Base-by-base conservation (phyloP, 2,329 filamentous ascomycete species). In the Pseudomassariella vexata region DNA sequence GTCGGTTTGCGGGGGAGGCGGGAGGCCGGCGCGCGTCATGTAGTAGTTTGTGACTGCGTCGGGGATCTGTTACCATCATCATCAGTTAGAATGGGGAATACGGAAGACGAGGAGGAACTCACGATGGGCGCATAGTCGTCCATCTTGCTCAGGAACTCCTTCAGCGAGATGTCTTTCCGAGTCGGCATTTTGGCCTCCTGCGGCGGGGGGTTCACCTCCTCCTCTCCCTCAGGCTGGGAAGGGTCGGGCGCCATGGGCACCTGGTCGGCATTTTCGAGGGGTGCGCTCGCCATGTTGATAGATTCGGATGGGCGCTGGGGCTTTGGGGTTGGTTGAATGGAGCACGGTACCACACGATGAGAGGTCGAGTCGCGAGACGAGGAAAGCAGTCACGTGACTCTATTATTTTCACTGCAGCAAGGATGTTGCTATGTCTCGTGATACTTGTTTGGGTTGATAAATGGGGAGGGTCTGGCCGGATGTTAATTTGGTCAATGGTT, bases 41-140 rank as follows among this genome's bases (percentile, higher is more conserved):
- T 98, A 98, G 71, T 96, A 95, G 58, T 94, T 82, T 41, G 89
- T 96, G 15, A 98, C 92, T 14, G 92, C 92, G 55, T 98, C 92
- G 27, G 92, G 92, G 48, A 98, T 96, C 86, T 95, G 48, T 15
- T 23, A 26, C 22, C 14, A 20, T 6, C 3, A 16, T 9, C 12
- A 10, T 15, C 10, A 20, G 21, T 19, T 18, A 21, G 19, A 9
- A 26, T 12, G 22, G 30, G 34, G n/a, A 28, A 24, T n/a, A n/a
- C 19, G 10, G n/a, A 16, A 19, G 12, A 21, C 14, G 9, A 26
- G n/a, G 19, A 21, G 27, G 24, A 28, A 65, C 83, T 44, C 73
- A 95, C 89, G 51, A 98, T 95, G 9, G 92, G 92, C 39, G 92
- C 88, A 62, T 92, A 96, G 52, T 98, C 92, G 55, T 98, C 92